Evolutionary conservation across 768 basidiomycete genomes (phyloP), one percentile per base, ranked within the genome.

Genomic region (Phylloporus sp.): DNA sequence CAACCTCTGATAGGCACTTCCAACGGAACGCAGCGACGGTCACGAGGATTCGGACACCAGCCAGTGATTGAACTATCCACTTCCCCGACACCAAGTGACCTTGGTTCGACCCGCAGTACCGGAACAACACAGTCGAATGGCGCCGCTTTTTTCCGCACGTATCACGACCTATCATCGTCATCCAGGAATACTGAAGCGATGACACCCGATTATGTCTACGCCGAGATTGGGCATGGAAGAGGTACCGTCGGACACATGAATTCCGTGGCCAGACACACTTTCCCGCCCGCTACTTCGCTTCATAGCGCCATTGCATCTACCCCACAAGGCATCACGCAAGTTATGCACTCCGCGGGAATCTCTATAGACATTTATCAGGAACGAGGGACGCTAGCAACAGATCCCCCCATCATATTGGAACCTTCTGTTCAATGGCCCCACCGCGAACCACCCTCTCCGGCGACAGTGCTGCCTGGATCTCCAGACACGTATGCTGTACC

Each of bases 151-250:
- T 87, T 85, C 66, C 77, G 81, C 27, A 75, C 78, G 24, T 84
- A 82, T 59, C 76, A 80, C 35, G 77, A 78, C 23, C 59, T 72
- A 10, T 63, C 71, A 10, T 63, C 71, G n/a, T 69, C 74, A 0
- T 70, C 75, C 35, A 66, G 73, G 47, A 72, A 72, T 57, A 75
- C 76, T 53, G 84, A 85, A 38, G 77, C 80, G 16, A 68, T 82
- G 63, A 89, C 86, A 15, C 87, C 86, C 22, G 88, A 89, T 59
- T 75, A 87, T 45, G 77, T 85, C 57, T 88, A 78, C 55, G 85
- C 87, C 6, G 88, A 91, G 63, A 84, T 88, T 53, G 86, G 85
- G 3, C 86, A 88, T 61, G 86, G 85, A 4, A 76, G 84, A 26
- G 85, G 85, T 6, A 70, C 76, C 18, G 59, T 43, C 8, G 54